Base-by-base conservation (phyloP, 805 yeast genomes). In the Starmerella scarabaei region DNA sequence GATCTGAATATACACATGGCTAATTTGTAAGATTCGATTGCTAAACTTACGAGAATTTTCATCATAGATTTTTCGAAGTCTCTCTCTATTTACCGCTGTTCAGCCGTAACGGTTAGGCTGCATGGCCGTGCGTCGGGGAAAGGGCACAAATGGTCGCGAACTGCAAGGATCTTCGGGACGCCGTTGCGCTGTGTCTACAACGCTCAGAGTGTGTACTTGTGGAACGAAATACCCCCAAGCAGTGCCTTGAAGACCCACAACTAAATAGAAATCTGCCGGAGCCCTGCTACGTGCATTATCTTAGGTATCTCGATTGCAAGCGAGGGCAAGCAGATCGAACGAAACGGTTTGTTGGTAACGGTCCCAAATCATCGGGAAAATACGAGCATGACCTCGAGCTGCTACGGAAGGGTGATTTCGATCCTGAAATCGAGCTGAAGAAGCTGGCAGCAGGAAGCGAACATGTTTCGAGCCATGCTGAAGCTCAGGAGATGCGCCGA, bases 131-230 rank as follows among this genome's bases (percentile, higher is more conserved):
- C n/a, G n/a, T n/a, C n/a, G n/a, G n/a, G n/a, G n/a, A n/a, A n/a
- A n/a, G n/a, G n/a, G n/a, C 19, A 16, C 26, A 11, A 24, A 52
- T 52, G 56, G 56, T 52, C 3, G 44, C 53, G 14, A 85, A 94
- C 68, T 88, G 98, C 60, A 79, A 81, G 55, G 98, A 88, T 60
- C 93, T 88, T 57, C 74, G 86, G 54, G 84, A 74, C 52, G 94
- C 93, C n/a, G 82, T 91, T 42, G 97, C 97, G 8, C 77, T 88
- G 17, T 88, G 98, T 58, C 69, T 88, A 36, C 98, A 88, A 59
- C 72, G 96, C 55, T 85, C 96, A 4, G 97, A 97, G 14, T 88
- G 98, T 60, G 98, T 88, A 37, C 68, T 88, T 64, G 71, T 88
- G 18, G 82, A 91, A 46, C 69, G 98, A 49, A 70, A 91, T 60